Evolutionary conservation across 1,284 basidiomycete genomes (phyloP), one percentile per base, ranked within the genome.

Genomic region (Exsudoporus floridanus): DNA sequence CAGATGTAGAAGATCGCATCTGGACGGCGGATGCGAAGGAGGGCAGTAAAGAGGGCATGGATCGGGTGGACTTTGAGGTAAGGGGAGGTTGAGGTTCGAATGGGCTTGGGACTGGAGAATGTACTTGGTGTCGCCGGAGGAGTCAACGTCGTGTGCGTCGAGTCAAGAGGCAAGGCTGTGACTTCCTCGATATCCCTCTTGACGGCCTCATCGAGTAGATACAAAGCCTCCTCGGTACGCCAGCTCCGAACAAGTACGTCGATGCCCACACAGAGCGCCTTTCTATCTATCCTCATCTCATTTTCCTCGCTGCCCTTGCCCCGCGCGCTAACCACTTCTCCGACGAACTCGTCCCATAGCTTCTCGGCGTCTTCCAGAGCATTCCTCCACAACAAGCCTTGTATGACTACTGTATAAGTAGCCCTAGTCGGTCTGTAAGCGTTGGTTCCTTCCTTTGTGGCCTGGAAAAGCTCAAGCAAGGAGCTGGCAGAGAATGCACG

Each of bases 1-100:
- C 84, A 91, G 7, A 90, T 59, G 38, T 71, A 71, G 62, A 85
- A 86, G 2, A 84, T 76, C 3, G 77, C 66, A 57, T 86, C 84
- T 0, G 83, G 84, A 5, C 83, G 77, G 14, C 74, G 72, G 16
- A 74, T 71, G 21, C 74, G 75, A 35, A 69, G 57, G 28, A 69
- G 52, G 4, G 66, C 54, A 7, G 73, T 67, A 71, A 90, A 76
- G 59, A 85, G 78, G 18, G 74, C 67, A 59, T 86, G 86, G 46
- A 87, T 63, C 0, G 74, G 68, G 28, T 60, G 59, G 12, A 74
- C 64, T 14, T 67, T 66, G 40, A 68, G 51, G 41, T 53, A 64
- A 28, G 60, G 31, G 2, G 64, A 53, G 5, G 31, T 31, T 1
- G 23, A 28, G 4, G 30, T 16, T 25, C n/a, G 49, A 7, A 30